Evolutionary conservation across 2,329 filamentous ascomycete species (phyloP), one percentile per base, ranked within the genome.

Genomic region (Trichothecium sympodiale): DNA sequence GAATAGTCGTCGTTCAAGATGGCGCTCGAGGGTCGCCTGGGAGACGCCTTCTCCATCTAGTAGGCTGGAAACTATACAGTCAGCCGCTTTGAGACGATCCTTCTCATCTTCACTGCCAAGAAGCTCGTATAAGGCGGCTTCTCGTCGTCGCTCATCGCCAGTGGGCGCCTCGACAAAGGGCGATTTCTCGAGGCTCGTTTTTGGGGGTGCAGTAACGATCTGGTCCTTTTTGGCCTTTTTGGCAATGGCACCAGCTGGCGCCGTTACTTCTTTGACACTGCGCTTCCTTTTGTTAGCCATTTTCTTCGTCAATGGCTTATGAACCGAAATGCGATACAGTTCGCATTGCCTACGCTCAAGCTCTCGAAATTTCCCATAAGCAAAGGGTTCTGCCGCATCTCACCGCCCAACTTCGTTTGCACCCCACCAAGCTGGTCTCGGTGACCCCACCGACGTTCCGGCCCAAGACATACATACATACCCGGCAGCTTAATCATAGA

Each of bases 1-100:
- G 55, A 95, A 85, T 27, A 98, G 66, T 17, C 82, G 71, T 51
- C 74, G 73, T 43, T 76, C 71, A 20, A 80, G 59, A 46, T 80
- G 76, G 39, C 73, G 62, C 45, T 67, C 55, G 12, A 80, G 59
- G 3, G 73, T 67, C 1, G 60, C 46, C 50, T 79, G 73, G 3
- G 64, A 43, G 4, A 68, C 69, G 23, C 61, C 60, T 15, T 71
- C 57, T 30, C 60, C 62, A 28, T 55, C 65, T 2, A 79, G 50
- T 2, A 80, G 62, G 7, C 68, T 67, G 0, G 69, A 69, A 5
- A 79, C 56, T 23, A 80, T 70, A 16, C 66, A 70, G 41, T 70
- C 67, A 20, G 74, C 77, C 6, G 77, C 75, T 16, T 63, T 59
- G 17, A 79, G 64, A 31, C 77, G 66, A 30, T 77, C 67, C 12